A percentile compares a stretch with the other conserved stretches of the same genome.
Conservation (phyloP, 768 basidiomycete species). For the Trametes cingulata region DNA sequence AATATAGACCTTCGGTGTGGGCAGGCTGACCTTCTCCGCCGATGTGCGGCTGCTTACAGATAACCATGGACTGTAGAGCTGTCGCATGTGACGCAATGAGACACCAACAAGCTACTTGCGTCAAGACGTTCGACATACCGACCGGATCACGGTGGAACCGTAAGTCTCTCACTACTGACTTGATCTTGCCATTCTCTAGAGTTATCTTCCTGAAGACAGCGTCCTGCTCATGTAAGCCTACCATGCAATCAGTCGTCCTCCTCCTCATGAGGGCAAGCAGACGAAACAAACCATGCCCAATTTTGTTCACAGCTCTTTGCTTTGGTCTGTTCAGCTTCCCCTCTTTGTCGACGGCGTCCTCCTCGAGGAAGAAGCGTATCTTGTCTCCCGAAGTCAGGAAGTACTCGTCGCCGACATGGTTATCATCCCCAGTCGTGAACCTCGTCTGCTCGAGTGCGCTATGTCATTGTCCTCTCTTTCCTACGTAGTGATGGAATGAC, state of each 20-base stretch:
- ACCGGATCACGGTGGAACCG: slow-evolving; percentile 84
- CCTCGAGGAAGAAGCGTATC: slow-evolving; percentile 93
- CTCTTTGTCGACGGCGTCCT: slow-evolving; percentile 70
- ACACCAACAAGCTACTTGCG: too few species aligned
- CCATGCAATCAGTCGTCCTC: background rate
- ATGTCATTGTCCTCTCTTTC: background rate
- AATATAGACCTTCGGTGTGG: background rate
- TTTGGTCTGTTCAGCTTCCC: slow-evolving; percentile 75
- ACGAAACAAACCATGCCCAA: slow-evolving; percentile 68
- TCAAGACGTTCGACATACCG: slow-evolving; percentile 44
- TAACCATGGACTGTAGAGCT: slow-evolving; percentile 94
- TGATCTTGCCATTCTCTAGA: slow-evolving; percentile 73
- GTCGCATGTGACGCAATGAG: background rate
- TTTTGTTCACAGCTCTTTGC: slow-evolving; percentile 89
- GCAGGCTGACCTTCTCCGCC: slow-evolving; percentile 77
- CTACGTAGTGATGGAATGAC: background rate
- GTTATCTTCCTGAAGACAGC: slow-evolving; percentile 79
- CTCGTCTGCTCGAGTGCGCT: slow-evolving; percentile 58
- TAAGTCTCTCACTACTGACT: slow-evolving; percentile 70
- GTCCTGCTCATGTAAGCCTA: slow-evolving; percentile 85
- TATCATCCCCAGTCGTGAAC: slow-evolving; percentile 79
- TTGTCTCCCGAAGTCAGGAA: slow-evolving; percentile 93
- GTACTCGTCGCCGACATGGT: slow-evolving; percentile 90
- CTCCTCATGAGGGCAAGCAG: background rate
- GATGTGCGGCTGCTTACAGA: slow-evolving; percentile 91